Evolutionary conservation across 2,329 filamentous ascomycete species (phyloP).

Genomic region (Trichoderma arundinaceum): DNA sequence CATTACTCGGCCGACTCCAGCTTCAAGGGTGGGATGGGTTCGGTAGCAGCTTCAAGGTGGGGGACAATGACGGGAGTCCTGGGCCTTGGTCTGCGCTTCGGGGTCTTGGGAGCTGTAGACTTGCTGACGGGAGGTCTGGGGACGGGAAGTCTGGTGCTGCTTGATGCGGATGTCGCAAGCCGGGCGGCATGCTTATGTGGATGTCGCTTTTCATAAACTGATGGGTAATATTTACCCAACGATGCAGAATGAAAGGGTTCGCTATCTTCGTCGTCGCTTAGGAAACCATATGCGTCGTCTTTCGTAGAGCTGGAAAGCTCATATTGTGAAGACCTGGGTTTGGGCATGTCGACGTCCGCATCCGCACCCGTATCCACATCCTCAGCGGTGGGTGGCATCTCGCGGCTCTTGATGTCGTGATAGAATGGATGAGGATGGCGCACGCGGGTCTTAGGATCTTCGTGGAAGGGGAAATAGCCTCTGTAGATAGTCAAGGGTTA

Average conservation of each 20-base stretch:
- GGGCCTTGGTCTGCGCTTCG: slow-evolving; percentile 5
- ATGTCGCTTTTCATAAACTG: slow-evolving; percentile 59
- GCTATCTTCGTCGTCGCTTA: slow-evolving; percentile 15
- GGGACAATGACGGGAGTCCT: slow-evolving; percentile 8
- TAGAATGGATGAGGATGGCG: slow-evolving; percentile 60
- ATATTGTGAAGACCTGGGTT: slow-evolving; percentile 4
- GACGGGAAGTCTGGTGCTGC: slow-evolving; percentile 33
- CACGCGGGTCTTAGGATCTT: slow-evolving; percentile 56
- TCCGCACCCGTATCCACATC: slow-evolving; percentile 15
- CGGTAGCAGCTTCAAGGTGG: not conserved
- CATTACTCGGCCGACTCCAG: slow-evolving; percentile 5
- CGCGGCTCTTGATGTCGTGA: slow-evolving; percentile 31
- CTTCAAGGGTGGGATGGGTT: slow-evolving; percentile 9
- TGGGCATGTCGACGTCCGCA: slow-evolving; percentile 12
- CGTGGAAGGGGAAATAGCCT: slow-evolving; percentile 66
- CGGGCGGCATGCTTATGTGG: slow-evolving; percentile 33
- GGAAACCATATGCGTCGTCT: not conserved
- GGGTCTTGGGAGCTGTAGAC: slow-evolving; percentile 1
- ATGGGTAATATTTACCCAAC: slow-evolving; percentile 68
- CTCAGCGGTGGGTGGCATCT: not conserved
- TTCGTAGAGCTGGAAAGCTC: slow-evolving; percentile 2
- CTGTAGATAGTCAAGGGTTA: slow-evolving; percentile 43
- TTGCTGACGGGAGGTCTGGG: slow-evolving; percentile 24
- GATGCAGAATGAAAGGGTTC: slow-evolving; percentile 47
- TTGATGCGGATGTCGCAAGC: slow-evolving; percentile 15